Evolutionary conservation across 352 stramenopile genomes (phyloP).

Genomic region (Aphanomyces astaci): DNA sequence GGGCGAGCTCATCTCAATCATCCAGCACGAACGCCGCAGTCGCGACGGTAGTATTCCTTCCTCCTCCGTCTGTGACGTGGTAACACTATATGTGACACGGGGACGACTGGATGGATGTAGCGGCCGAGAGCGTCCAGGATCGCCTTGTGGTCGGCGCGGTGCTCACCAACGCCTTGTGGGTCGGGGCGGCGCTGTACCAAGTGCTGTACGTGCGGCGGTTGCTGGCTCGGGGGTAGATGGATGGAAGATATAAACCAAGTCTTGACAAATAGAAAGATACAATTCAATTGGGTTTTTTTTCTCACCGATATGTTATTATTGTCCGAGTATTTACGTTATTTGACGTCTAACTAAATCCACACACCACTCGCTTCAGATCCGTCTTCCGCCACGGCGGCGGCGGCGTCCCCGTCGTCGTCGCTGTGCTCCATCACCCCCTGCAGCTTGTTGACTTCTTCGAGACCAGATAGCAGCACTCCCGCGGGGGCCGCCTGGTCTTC

Average conservation of each 20-base stretch:
- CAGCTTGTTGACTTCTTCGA: not conserved
- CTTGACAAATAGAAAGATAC: not conserved
- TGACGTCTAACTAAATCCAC: no score
- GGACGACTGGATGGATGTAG: not conserved
- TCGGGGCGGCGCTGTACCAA: not conserved
- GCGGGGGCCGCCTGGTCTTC: not conserved
- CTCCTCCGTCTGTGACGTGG: no score
- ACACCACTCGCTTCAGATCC: constrained; percentile 14
- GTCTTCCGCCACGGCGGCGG: not conserved
- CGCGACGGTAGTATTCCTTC: not conserved
- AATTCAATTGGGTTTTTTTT: not conserved
- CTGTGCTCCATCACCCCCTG: not conserved
- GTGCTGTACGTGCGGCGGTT: not conserved
- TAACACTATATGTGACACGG: no score
- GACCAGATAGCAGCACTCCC: not conserved
- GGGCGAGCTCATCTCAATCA: not conserved
- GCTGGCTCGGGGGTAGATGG: not conserved
- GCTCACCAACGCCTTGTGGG: not conserved
- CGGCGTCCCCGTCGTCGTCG: not conserved
- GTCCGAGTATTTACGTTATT: not conserved
- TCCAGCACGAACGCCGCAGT: not conserved
- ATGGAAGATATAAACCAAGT: no score
- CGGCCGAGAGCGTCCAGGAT: not conserved
- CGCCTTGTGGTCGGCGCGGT: not conserved
- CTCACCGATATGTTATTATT: not conserved